phyloP scores from a whole-genome alignment of 169 alveolate genomes.

The Amoebophrya sp. region DNA sequence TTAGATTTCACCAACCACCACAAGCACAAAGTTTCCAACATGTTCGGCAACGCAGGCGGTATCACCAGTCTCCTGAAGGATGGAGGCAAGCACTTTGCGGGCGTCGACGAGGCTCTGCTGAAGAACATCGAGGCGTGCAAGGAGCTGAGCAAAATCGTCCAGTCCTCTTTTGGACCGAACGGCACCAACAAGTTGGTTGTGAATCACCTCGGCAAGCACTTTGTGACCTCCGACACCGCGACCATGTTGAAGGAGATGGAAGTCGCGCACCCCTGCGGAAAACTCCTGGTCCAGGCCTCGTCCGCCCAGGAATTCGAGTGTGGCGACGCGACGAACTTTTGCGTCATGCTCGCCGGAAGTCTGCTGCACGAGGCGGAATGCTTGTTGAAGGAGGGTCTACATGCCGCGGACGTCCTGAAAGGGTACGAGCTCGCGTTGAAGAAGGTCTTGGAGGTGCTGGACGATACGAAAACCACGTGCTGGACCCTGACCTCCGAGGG shows the following conservation, averaged over 20 bases:
- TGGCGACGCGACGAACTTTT: conserved; percentile 96
- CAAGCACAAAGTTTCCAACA: too few species aligned
- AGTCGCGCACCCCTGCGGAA: conserved; percentile 99
- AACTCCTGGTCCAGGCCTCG: conserved; percentile 92
- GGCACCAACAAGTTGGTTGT: conserved; percentile 86
- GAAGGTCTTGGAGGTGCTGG: conserved; percentile 68
- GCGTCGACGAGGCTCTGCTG: conserved; percentile 83
- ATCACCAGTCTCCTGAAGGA: neutral
- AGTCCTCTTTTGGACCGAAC: neutral
- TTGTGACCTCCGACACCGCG: conserved; percentile 75
- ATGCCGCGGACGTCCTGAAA: conserved; percentile 88
- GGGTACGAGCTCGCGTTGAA: conserved; percentile 94
- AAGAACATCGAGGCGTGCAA: conserved; percentile 83
- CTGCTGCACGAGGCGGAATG: conserved; percentile 83
- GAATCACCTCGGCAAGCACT: conserved; percentile 81
- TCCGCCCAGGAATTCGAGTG: conserved; percentile 81
- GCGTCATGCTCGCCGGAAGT: conserved; percentile 92
- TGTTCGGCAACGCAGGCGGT: neutral
- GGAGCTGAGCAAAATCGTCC: neutral
- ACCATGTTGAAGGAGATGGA: conserved; percentile 93
- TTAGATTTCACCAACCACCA: too few species aligned
- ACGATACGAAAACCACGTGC: conserved; percentile 55
- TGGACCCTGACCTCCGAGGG: conserved; percentile 36
- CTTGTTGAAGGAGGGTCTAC: conserved; percentile 72
- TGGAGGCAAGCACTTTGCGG: conserved; percentile 66